Evolutionary conservation across 192 early-diverging fungal species (phyloP).

Genomic region (Gonapodya sp.): DNA sequence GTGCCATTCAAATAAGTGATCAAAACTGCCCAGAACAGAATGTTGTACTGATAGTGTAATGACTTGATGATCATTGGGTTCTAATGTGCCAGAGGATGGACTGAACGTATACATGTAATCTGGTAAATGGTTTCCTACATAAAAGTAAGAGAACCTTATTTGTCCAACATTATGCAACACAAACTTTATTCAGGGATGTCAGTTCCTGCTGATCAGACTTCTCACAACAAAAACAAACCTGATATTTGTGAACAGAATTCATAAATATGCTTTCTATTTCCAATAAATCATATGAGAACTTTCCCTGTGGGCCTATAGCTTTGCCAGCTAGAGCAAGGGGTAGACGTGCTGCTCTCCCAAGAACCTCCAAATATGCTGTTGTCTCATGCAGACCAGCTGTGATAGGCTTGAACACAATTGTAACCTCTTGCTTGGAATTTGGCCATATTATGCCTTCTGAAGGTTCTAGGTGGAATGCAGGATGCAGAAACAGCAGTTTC

Average conservation of each 20-base stretch:
- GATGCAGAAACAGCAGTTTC: background rate
- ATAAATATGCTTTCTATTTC: conserved; percentile 44
- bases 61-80: conserved; percentile 29
- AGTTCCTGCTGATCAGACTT: background rate
- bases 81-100: conserved; percentile 30
- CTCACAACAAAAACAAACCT: conserved; percentile 22
- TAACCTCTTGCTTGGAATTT: conserved; percentile 32
- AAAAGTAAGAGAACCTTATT: conserved; percentile 22
- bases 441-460: conserved; percentile 42
- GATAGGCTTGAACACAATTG: conserved; percentile 32
- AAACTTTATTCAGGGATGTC: conserved; percentile 20
- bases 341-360: conserved; percentile 40
- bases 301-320: conserved; percentile 40
- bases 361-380: conserved; percentile 39
- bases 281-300: conserved; percentile 42
- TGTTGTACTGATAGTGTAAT: conserved; percentile 32
- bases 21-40: conserved; percentile 38
- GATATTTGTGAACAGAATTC: conserved; percentile 38
- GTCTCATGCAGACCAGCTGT: conserved; percentile 24
- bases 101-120: conserved; percentile 18
- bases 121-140: background rate
- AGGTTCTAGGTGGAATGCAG: background rate
- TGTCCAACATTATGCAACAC: conserved; percentile 45
- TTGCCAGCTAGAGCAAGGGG: conserved; percentile 42
- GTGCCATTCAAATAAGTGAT: conserved; percentile 41